Evolutionary conservation across 164 flowering plant genomes (phyloP).

Genomic region (Vitis rotundifolia): DNA sequence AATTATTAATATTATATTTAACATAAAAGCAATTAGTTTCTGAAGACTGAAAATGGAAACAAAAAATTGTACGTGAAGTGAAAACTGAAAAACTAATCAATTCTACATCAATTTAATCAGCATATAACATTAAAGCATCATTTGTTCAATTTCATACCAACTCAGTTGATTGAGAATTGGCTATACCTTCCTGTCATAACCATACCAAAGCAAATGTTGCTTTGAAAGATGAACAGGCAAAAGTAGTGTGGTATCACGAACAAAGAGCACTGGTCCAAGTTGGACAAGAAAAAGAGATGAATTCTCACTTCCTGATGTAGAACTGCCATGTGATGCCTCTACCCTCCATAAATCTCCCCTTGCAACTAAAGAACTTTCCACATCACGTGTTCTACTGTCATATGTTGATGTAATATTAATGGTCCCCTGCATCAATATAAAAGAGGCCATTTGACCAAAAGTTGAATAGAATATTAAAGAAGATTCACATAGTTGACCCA

Average conservation of each 20-base stretch:
- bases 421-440: conserved; percentile 54
- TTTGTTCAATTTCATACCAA: not conserved
- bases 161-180: not conserved
- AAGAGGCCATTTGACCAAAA: not conserved
- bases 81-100: too few relatives aligned
- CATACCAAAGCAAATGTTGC: conserved; percentile 99
- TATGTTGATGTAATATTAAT: conserved; percentile 75
- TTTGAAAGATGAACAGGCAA: conserved; percentile 92
- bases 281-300: conserved; percentile 87
- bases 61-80: too few relatives aligned
- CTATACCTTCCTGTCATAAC: conserved; percentile 92
- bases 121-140: not conserved
- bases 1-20: too few relatives aligned
- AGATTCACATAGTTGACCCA: too few relatives aligned
- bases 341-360: conserved; percentile 97
- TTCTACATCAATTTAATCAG: too few relatives aligned
- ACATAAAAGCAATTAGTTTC: too few relatives aligned
- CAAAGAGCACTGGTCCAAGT: conserved; percentile 91
- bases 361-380: conserved; percentile 83
- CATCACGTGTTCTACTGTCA: conserved; percentile 73
- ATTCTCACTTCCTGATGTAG: conserved; percentile 70
- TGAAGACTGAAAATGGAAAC: too few relatives aligned
- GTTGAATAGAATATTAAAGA: not conserved
- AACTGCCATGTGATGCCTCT: conserved; percentile 85
- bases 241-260: conserved; percentile 92